Evolutionary conservation across 768 basidiomycete species (phyloP), one percentile per base, ranked within the genome.

Genomic region (Kondoa malvinella): DNA sequence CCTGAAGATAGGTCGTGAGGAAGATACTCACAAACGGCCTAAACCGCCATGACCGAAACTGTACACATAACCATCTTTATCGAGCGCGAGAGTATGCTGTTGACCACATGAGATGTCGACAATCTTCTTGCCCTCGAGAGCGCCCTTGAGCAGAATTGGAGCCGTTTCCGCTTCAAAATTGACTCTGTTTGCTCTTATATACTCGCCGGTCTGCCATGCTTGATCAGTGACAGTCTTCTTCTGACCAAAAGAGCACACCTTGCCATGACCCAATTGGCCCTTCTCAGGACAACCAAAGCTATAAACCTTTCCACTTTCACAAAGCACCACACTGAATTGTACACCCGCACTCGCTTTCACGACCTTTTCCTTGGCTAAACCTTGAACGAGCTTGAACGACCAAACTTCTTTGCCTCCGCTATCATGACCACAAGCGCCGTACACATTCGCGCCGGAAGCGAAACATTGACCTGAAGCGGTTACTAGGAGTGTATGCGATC

Each of bases 181-280:
- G 31, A 64, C 27, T 21, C 90, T 90, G 73, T 89, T 89, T 25
- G 87, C 88, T 0, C 87, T 86, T 8, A 86, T 83, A 68, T 8
- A 50, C 21, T 50, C 40, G 8, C 40, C 40, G 21, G 8, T 50
- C 40, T 50, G 40, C 40, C 21, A 50, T 50, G 40, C 40, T 8
- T 8, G 40, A 8, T 8, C 12, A 8, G 40, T 50, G 8, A 8
- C 8, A 50, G 40, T 8, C 8, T 94, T 88, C 34, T 89, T 83
- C 77, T 94, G 91, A n/a, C 92, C 90, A n/a, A n/a, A n/a, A n/a
- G n/a, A n/a, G n/a, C n/a, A n/a, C 0, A 90, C 92, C 71, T 84
- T 84, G 21, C 92, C 94, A 75, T 90, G 92, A 0, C 91, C 94
- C 0, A 96, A 80, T 71, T 95, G 92, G 0, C 94, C 94, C 68